Evolutionary conservation across 371 early-diverging fungal species (phyloP).

Genomic region (Lichtheimia corymbifera): DNA sequence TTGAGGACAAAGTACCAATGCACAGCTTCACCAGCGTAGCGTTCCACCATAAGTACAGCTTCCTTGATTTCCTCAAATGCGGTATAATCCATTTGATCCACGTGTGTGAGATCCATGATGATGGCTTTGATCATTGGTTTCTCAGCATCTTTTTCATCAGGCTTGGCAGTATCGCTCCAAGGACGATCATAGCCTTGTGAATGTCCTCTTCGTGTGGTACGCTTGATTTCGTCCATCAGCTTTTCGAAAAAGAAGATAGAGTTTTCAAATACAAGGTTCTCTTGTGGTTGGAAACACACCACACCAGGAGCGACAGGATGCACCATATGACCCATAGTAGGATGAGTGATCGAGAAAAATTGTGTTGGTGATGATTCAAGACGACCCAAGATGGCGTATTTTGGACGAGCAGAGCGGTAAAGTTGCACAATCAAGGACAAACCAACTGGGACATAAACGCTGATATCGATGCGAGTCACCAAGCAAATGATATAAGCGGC

Average conservation of each 20-base stretch:
- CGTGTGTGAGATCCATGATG: conserved; percentile 80
- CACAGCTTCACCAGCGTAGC: conserved; percentile 30
- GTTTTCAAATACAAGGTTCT: conserved; percentile 77
- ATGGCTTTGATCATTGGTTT: conserved; percentile 62
- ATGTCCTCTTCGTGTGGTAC: conserved; percentile 34
- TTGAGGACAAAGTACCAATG: conserved; percentile 40
- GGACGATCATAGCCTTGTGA: conserved; percentile 41
- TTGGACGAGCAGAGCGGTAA: conserved; percentile 68
- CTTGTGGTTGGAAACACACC: conserved; percentile 66
- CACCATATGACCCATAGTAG: conserved; percentile 11
- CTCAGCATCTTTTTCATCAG: conserved; percentile 22
- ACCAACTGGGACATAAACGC: conserved; percentile 66
- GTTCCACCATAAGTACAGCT: conserved; percentile 41
- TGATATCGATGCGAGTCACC: conserved; percentile 65
- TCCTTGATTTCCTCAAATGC: conserved; percentile 71
- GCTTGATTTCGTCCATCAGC: conserved; percentile 41
- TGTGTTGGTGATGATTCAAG: conserved; percentile 29
- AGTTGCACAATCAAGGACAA: conserved; percentile 68
- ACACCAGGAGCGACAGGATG: conserved; percentile 55
- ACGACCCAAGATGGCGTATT: conserved; percentile 33
- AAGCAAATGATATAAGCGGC: conserved; percentile 54
- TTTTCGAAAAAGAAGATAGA: conserved; percentile 50
- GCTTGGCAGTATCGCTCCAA: conserved; percentile 42
- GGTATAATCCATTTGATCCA: conserved; percentile 78
- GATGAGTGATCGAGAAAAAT: conserved; percentile 23